phyloP scores from a whole-genome alignment of 805 yeast species.

The Diddensiella transvaalensis region DNA sequence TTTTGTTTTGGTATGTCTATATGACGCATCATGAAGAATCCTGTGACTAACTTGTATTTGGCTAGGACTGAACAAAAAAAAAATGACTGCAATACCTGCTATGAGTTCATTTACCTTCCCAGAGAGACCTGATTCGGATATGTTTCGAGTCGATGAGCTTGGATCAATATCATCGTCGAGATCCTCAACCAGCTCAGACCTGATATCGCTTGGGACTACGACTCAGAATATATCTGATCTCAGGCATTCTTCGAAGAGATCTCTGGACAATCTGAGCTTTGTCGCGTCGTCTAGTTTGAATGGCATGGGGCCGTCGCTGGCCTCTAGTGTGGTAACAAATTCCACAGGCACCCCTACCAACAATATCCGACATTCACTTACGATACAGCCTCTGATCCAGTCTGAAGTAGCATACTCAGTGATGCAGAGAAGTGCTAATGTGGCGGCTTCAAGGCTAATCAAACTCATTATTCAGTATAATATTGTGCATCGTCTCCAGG shows the following conservation, averaged over 20 bases:
- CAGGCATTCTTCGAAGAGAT: background rate
- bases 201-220: background rate
- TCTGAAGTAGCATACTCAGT: constrained; percentile 12
- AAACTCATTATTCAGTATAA: constrained; percentile 19
- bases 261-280: background rate
- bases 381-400: constrained; percentile 17
- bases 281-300: background rate
- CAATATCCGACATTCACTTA: constrained; percentile 4
- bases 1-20: background rate
- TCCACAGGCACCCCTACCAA: no score
- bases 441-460: constrained; percentile 15
- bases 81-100: background rate
- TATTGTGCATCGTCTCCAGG: constrained; percentile 19
- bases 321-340: no score
- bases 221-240: background rate
- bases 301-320: no score
- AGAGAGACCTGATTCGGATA: background rate
- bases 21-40: no score
- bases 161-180: background rate
- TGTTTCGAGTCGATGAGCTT: background rate
- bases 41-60: no score
- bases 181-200: background rate
- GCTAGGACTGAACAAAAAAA: no score
- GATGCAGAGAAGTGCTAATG: constrained; percentile 11
- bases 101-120: background rate